phyloP scores from a whole-genome alignment of 176 grass and related monocot species.

The Carex scoparia region DNA sequence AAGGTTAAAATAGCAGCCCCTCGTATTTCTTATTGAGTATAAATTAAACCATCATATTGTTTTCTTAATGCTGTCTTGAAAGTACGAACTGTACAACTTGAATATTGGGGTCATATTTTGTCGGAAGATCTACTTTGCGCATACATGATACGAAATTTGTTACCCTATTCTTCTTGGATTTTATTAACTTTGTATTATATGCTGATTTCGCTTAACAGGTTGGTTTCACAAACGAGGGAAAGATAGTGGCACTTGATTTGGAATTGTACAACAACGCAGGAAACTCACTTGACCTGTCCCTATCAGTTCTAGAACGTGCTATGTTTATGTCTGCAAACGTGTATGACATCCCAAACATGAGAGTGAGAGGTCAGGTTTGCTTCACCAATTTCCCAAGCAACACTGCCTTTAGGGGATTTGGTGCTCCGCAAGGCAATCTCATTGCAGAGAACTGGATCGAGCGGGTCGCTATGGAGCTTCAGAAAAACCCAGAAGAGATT shows the following conservation, averaged over 20 bases:
- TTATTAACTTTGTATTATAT: not conserved
- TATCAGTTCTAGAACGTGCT: slow-evolving; percentile 69
- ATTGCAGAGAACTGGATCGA: slow-evolving; percentile 96
- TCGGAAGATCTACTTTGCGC: not conserved
- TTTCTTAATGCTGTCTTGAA: not conserved
- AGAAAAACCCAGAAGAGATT: slow-evolving; percentile 73
- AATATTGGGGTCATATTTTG: not conserved
- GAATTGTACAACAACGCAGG: slow-evolving; percentile 84
- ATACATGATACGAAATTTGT: not conserved
- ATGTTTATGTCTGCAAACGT: slow-evolving; percentile 86
- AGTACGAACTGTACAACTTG: not conserved
- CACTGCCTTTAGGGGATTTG: slow-evolving; percentile 96
- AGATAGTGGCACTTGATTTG: slow-evolving; percentile 77
- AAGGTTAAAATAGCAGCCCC: too few relatives aligned
- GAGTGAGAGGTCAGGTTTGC: slow-evolving; percentile 69
- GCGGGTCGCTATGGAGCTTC: slow-evolving; percentile 65
- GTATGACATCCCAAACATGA: slow-evolving; percentile 73
- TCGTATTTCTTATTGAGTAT: not conserved
- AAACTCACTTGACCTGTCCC: slow-evolving; percentile 74
- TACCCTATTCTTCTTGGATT: not conserved
- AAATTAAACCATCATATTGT: not conserved
- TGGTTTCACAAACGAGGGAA: slow-evolving; percentile 80
- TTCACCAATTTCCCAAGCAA: slow-evolving; percentile 96
- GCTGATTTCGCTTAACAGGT: slow-evolving; percentile 39
- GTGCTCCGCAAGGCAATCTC: slow-evolving; percentile 90